Conservation (phyloP, 352 stramenopile species). For the Pythium grandisporangium region DNA sequence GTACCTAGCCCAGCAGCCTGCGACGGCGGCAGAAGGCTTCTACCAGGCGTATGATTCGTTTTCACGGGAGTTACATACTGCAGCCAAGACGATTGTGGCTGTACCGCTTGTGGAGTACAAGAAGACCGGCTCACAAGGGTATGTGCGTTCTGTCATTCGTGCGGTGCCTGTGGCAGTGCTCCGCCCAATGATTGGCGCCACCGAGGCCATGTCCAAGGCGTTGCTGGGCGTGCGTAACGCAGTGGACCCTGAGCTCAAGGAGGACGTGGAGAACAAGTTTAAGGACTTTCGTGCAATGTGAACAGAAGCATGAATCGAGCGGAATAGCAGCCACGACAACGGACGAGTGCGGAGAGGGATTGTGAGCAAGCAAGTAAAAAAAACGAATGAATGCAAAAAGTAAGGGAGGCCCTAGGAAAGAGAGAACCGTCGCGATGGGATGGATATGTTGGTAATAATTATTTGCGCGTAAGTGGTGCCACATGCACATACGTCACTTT, state of each 20-base stretch:
- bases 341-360: too few species aligned
- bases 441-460: too few species aligned
- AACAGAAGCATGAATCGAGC: too few species aligned
- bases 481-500: too few species aligned
- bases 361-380: too few species aligned
- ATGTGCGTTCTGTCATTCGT: constrained; percentile 84
- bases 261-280: constrained; percentile 90
- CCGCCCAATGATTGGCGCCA: constrained; percentile 83
- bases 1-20: constrained; percentile 74
- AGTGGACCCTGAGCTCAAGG: constrained; percentile 83
- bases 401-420: too few species aligned
- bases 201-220: constrained; percentile 77
- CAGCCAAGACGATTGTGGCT: constrained; percentile 83
- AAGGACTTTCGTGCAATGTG: constrained; percentile 70
- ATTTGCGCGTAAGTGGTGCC: too few species aligned
- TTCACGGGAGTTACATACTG: constrained; percentile 72
- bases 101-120: constrained; percentile 88
- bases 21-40: constrained; percentile 70
- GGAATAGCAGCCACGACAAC: too few species aligned
- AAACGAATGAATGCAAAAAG: too few species aligned
- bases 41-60: constrained; percentile 83
- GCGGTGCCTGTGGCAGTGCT: constrained; percentile 78
- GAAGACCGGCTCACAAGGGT: constrained; percentile 83
- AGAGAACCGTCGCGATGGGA: too few species aligned
- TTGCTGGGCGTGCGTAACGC: constrained; percentile 82